Base-by-base conservation (phyloP, 345 rosid genomes). In the Theobroma cacao region DNA sequence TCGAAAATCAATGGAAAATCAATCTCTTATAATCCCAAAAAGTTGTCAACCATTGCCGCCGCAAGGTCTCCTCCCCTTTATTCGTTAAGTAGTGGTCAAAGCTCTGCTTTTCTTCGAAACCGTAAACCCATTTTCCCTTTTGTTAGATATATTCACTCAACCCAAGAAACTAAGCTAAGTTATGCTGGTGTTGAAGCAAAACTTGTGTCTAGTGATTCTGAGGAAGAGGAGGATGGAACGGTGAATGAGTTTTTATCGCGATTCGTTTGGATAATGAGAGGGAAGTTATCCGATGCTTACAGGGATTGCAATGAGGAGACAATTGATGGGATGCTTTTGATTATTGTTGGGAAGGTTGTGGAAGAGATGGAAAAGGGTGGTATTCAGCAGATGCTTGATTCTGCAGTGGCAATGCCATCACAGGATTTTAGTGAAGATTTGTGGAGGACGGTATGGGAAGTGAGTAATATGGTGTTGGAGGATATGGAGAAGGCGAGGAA, bases 401-500 rank as follows among this genome's bases (percentile, higher is more conserved):
- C 86, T 36, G 80, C 82, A 0, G 81, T 58, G 36, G 81, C 82
- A 5, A 34, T 76, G 1, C 82, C 85, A 1, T 86, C 85, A 0
- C 69, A 75, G 60, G 95, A 90, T 67, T 87, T 89, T 41, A 90
- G 95, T 31, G 91, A 86, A 77, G 97, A 92, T 86, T 84, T 96
- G 45, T 94, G 98, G 99, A 84, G 15, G 28, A 89, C 91, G 0
- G 93, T 90, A 24, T 90, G 92, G 92, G 98, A 96, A 83, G 98
- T 90, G 71, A 90, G 98, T 81, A 85, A 84, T 30, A 88, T 84
- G 67, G 97, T 96, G 80, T 77, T 90, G 91, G 88, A 85, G 83
- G 98, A 94, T 81, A 91, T 92, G 98, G 87, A 90, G 80, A 92
- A 89, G 56, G 98, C 83, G 80, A 89, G 87, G 85, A 89, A 88